Conservation (phyloP, 2,329 filamentous ascomycete species). For the Thelonectria rubi region DNA sequence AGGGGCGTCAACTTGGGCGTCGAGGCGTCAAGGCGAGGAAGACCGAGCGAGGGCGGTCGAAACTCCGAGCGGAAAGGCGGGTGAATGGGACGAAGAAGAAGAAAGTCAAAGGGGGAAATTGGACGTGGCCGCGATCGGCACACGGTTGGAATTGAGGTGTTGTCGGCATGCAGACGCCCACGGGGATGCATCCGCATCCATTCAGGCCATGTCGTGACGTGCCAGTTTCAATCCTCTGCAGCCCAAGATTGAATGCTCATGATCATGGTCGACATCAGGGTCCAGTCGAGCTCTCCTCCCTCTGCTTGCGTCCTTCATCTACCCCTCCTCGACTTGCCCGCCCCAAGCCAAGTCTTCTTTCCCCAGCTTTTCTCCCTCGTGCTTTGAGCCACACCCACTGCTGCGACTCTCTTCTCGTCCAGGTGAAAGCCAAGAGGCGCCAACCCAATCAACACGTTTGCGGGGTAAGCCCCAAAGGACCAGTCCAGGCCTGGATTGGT, state of each 20-base stretch:
- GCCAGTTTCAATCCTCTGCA: neutral
- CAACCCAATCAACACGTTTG: too few species aligned
- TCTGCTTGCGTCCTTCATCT: neutral
- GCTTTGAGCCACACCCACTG: neutral
- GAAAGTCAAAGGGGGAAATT: neutral
- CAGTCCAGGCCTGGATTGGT: constrained; percentile 8
- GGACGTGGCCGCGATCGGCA: neutral
- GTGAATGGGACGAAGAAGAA: constrained; percentile 5
- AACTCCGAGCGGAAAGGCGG: constrained; percentile 13
- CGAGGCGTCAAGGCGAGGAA: neutral
- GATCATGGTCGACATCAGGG: neutral
- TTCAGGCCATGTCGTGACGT: neutral
- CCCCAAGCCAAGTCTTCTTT: neutral
- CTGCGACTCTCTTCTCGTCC: too few species aligned
- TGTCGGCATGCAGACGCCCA: too few species aligned
- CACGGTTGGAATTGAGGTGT: neutral
- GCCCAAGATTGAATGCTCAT: neutral
- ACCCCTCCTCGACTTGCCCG: neutral
- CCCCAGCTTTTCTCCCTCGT: neutral
- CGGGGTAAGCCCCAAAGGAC: constrained; percentile 23
- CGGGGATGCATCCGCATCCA: neutral
- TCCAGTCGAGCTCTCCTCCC: too few species aligned
- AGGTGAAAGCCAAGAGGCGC: too few species aligned
- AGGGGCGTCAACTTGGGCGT: neutral
- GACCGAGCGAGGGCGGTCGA: constrained; percentile 17